Evolutionary conservation across 306 rosid genomes (phyloP), one percentile per base, ranked within the genome.

Genomic region (Mimosa pudica): DNA sequence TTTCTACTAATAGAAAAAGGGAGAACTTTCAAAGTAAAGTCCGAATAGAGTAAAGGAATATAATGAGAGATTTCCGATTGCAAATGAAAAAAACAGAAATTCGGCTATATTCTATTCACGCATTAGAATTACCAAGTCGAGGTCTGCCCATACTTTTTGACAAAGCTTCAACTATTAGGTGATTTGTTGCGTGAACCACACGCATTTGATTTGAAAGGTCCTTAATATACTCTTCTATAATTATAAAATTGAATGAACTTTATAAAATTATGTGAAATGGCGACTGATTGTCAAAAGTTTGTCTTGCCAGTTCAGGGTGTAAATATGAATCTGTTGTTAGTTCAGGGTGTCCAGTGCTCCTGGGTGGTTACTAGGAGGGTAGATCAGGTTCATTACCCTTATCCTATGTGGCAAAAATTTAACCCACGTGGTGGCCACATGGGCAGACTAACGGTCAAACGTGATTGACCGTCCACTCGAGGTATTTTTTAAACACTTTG

Each of bases 131-230:
- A 36, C 24, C 70, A 35, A 35, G 20, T 13, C 0, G 11, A 24
- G 70, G 24, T 14, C 46, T 35, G 46, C 33, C 9, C 17, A 63
- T 63, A 5, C 73, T 68, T 69, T 69, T 69, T n/a, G 36, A 45
- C 38, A 24, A 24, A 70, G n/a, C 57, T 9, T 49, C 57, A 5
- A 69, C 3, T 24, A 24, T 42, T 48, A 47, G 12, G 3, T 7
- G 12, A 45, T 36, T 45, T 11, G n/a, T 20, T 69, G 73, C 38
- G 73, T 70, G 74, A 32, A 45, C 18, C 30, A 24, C 30, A 24
- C 10, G 67, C 46, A 52, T 69, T 69, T 69, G 74, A 67, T 67
- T 69, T 69, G 54, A 69, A 44, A 69, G 54, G n/a, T 32, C 13
- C 16, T 6, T 60, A 10, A 24, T 24, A 30, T 2, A 24, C 11